Evolutionary conservation across 352 stramenopile genomes (phyloP).

Genomic region (Globisporangium camurandrum): DNA sequence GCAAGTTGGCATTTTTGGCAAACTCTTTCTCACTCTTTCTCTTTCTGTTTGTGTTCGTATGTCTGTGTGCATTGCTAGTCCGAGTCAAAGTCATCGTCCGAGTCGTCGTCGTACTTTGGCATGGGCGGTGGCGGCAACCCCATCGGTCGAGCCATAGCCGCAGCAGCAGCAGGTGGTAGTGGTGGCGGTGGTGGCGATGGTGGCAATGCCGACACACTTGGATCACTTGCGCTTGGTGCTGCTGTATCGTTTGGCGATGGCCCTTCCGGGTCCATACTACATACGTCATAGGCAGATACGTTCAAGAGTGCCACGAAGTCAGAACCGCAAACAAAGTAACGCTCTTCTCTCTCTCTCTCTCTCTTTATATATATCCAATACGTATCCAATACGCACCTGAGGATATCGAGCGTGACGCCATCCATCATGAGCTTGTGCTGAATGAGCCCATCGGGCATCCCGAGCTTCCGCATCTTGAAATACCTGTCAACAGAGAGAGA

Average conservation of each 20-base stretch:
- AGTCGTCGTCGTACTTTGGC: slow-evolving; percentile 21
- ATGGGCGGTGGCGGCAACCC: slow-evolving; percentile 39
- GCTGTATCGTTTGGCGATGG: slow-evolving; percentile 46
- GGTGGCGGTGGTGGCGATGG: slow-evolving; percentile 21
- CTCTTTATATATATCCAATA: too few species aligned
- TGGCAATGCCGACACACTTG: slow-evolving; percentile 2
- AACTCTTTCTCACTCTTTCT: too few species aligned
- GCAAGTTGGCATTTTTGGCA: too few species aligned
- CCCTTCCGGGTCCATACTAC: slow-evolving; percentile 72
- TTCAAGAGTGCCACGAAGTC: too few species aligned
- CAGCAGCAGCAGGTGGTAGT: slow-evolving; percentile 19
- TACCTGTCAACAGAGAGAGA: too few species aligned
- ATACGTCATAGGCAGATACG: too few species aligned
- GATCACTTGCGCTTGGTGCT: slow-evolving; percentile 8
- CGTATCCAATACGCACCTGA: slow-evolving; percentile 48
- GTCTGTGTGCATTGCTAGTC: slow-evolving; percentile 15
- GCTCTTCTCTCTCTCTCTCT: too few species aligned
- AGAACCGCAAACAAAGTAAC: slow-evolving; percentile 1
- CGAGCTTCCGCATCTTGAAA: slow-evolving; percentile 81
- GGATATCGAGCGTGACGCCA: slow-evolving; percentile 57
- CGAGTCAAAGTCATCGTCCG: slow-evolving; percentile 56
- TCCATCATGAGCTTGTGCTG: slow-evolving; percentile 80
- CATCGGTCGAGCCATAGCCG: too few species aligned
- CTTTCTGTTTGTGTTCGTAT: not conserved
- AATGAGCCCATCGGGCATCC: slow-evolving; percentile 71